Percentiles rank a stretch among this genome's conserved stretches.
Evolutionary conservation across 805 yeast genomes (phyloP).

Genomic region (Schizosaccharomyces lindneri): DNA sequence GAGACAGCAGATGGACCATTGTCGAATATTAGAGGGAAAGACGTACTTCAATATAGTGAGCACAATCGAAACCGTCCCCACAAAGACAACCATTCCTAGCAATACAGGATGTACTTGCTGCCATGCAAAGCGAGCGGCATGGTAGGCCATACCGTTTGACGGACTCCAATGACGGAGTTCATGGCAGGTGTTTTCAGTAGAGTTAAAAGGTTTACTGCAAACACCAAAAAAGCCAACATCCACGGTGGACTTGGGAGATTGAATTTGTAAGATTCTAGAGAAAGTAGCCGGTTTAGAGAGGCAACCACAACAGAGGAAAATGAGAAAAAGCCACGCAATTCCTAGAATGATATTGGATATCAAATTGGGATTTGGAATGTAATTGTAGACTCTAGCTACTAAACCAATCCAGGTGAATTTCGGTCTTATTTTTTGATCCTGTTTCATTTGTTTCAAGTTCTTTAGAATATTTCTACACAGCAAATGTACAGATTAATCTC

Average conservation of each 20-base stretch:
- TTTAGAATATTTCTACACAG: no score
- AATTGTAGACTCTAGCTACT: not conserved
- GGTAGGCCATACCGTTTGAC: not conserved
- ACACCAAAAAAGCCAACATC: not conserved
- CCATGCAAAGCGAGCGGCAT: not conserved
- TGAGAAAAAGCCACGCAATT: not conserved
- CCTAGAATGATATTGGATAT: not conserved
- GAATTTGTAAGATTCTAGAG: not conserved
- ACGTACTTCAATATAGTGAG: not conserved
- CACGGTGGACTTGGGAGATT: not conserved
- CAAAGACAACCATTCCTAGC: not conserved
- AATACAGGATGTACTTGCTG: not conserved
- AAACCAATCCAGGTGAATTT: not conserved
- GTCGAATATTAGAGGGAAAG: not conserved
- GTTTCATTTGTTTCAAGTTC: no score
- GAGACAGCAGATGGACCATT: not conserved
- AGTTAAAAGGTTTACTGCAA: not conserved
- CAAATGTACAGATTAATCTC: no score
- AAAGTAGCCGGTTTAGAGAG: not conserved
- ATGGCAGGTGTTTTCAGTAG: not conserved
- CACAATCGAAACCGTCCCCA: not conserved
- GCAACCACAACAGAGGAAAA: not conserved
- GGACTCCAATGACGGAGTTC: not conserved
- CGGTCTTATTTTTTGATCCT: not conserved
- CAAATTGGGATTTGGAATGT: not conserved